A percentile compares a stretch with the other conserved stretches of the same genome.
Conservation (phyloP, 2,329 filamentous ascomycete species). For the Rhinocladiella similis region DNA sequence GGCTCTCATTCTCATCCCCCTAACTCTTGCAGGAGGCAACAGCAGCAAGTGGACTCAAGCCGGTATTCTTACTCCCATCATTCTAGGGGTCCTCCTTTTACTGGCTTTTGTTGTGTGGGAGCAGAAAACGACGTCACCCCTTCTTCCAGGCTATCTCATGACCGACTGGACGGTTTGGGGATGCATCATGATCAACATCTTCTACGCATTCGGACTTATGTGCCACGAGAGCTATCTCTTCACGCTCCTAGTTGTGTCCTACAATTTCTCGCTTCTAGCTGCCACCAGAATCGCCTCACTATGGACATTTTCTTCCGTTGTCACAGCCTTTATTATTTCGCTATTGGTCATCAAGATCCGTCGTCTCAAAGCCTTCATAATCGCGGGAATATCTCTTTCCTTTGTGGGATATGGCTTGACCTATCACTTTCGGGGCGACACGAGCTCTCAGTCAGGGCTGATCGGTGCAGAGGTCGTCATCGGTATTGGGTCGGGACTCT, state of each 20-base stretch:
- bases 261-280: constrained; percentile 56
- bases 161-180: constrained; percentile 66
- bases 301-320: constrained; percentile 59
- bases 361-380: constrained; percentile 63
- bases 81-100: constrained; percentile 51
- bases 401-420: constrained; percentile 65
- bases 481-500: constrained; percentile 64
- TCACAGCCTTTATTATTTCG: constrained; percentile 58
- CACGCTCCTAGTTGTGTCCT: constrained; percentile 62
- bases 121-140: constrained; percentile 46
- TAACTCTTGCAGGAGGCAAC: constrained; percentile 57
- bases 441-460: constrained; percentile 52
- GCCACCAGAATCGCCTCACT: constrained; percentile 63
- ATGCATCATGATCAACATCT: constrained; percentile 58
- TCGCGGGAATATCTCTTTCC: constrained; percentile 61
- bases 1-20: constrained; percentile 56
- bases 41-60: constrained; percentile 52
- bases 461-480: constrained; percentile 65
- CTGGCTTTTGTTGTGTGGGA: constrained; percentile 58
- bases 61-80: constrained; percentile 53
- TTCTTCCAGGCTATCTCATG: constrained; percentile 62
- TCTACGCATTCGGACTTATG: constrained; percentile 62
- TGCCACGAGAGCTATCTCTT: constrained; percentile 66
- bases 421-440: constrained; percentile 61
- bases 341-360: constrained; percentile 58